phyloP scores from a whole-genome alignment of 2,329 filamentous ascomycete genomes.

The Beauveria australis region DNA sequence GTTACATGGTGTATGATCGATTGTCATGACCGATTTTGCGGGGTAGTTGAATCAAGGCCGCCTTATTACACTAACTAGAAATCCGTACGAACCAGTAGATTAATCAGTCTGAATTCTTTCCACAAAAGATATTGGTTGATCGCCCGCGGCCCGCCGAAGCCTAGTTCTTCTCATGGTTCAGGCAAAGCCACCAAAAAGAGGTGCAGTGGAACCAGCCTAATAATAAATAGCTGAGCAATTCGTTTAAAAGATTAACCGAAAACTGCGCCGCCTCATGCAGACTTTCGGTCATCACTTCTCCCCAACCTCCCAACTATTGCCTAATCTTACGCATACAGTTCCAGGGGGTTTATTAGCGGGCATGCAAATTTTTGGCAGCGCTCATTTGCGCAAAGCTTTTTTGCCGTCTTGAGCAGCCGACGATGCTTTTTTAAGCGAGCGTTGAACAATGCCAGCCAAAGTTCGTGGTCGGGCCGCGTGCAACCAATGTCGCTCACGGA shows the following conservation, averaged over 20 bases:
- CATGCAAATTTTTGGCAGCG: neutral
- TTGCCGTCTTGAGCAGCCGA: neutral
- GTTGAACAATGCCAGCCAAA: neutral
- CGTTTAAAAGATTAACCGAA: constrained; percentile 1
- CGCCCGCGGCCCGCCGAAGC: too few relatives aligned
- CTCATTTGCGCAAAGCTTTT: neutral
- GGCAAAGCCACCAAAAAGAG: neutral
- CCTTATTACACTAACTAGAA: too few relatives aligned
- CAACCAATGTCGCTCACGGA: constrained; percentile 16
- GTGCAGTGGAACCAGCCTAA: neutral
- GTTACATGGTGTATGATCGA: too few relatives aligned
- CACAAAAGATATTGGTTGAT: neutral
- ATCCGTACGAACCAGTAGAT: too few relatives aligned
- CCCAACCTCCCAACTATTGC: neutral
- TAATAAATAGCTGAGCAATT: neutral
- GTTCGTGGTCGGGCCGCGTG: constrained; percentile 16
- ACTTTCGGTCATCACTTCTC: neutral
- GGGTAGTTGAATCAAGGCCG: too few relatives aligned
- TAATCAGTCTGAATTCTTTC: too few relatives aligned
- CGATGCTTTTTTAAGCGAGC: neutral
- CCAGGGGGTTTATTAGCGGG: neutral
- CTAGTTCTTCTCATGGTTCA: neutral
- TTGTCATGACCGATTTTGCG: too few relatives aligned
- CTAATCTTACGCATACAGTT: neutral
- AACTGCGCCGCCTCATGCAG: too few relatives aligned